Evolutionary conservation across 345 rosid species (phyloP).

Genomic region (Eucalyptus marginata): DNA sequence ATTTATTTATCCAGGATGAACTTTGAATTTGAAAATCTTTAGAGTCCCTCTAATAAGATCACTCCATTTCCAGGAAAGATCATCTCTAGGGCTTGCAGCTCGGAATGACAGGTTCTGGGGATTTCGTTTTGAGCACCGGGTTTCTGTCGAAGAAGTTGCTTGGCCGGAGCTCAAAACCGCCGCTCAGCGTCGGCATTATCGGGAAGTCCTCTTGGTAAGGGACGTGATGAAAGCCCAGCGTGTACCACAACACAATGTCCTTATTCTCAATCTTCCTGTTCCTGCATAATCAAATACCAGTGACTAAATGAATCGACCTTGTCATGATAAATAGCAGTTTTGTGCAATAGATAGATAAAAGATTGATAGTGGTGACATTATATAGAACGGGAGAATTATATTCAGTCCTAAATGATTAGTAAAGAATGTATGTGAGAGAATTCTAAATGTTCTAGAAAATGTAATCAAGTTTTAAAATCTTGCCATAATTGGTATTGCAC

Average conservation of each 20-base stretch:
- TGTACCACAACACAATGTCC: constrained; percentile 65
- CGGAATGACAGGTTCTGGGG: not conserved
- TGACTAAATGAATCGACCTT: not conserved
- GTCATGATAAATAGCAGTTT: not conserved
- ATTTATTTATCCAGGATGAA: not conserved
- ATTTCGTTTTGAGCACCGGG: constrained; percentile 36
- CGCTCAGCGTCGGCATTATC: constrained; percentile 54
- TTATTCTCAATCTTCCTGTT: constrained; percentile 39
- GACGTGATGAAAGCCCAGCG: constrained; percentile 57
- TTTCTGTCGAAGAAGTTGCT: constrained; percentile 60
- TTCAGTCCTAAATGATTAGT: not conserved
- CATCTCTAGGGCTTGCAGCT: not conserved
- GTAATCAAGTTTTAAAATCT: not conserved
- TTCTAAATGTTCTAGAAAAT: rapidly evolving
- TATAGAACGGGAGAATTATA: not conserved
- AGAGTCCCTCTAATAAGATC: not conserved
- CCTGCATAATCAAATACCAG: constrained; percentile 3
- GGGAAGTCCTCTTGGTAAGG: constrained; percentile 80
- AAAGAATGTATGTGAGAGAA: not conserved
- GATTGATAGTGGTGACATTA: not conserved
- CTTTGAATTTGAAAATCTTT: not conserved
- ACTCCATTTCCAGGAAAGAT: not conserved
- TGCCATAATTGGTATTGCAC: not conserved
- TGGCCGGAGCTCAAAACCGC: constrained; percentile 53
- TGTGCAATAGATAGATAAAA: not conserved